These are phyloP conservation scores for Moricandia moricandioides DNA, from an alignment of 345 rosid genomes.

Conservation along the genomic window DNA sequence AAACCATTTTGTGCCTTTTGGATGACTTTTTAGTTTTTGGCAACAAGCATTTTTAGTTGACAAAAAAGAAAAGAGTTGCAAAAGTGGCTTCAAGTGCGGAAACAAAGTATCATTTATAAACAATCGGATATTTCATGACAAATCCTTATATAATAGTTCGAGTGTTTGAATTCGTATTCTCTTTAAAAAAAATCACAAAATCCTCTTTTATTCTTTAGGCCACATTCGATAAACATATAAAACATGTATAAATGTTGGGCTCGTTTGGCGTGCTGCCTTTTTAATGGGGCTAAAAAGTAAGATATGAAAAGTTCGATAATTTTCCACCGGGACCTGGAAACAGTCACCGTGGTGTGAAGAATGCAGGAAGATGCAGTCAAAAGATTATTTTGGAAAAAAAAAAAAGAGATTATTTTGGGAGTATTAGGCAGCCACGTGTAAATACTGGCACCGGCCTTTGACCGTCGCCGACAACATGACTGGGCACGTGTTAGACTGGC, in stretches of 20 bases:
- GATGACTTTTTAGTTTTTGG: constrained; percentile 27
- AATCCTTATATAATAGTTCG: not conserved
- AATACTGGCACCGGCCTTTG: constrained; percentile 73
- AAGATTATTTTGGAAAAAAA: not conserved
- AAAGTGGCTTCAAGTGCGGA: constrained; percentile 35
- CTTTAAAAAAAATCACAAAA: not conserved
- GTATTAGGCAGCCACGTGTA: constrained; percentile 58
- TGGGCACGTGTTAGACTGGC: constrained; percentile 52
- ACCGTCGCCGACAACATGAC: constrained; percentile 59
- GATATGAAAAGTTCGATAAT: constrained; percentile 11
- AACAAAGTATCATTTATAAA: not conserved
- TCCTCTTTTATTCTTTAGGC: not conserved
- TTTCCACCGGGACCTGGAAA: constrained; percentile 28
- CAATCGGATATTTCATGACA: not conserved
- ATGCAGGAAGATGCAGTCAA: not conserved
- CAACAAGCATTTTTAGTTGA: constrained; percentile 45
- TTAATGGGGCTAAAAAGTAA: constrained; percentile 30
- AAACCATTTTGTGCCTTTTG: constrained; percentile 31
- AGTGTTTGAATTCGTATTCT: not conserved
- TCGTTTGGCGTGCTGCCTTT: constrained; percentile 6
- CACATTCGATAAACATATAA: constrained; percentile 18
- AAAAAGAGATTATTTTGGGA: not conserved
- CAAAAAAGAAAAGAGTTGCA: constrained; percentile 20
- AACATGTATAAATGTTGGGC: constrained; percentile 1
- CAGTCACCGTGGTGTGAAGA: not conserved